Percentiles rank a stretch among this genome's conserved stretches.
Conservation (phyloP, 148 eudicot genomes). For the Rhododendron williamsianum region DNA sequence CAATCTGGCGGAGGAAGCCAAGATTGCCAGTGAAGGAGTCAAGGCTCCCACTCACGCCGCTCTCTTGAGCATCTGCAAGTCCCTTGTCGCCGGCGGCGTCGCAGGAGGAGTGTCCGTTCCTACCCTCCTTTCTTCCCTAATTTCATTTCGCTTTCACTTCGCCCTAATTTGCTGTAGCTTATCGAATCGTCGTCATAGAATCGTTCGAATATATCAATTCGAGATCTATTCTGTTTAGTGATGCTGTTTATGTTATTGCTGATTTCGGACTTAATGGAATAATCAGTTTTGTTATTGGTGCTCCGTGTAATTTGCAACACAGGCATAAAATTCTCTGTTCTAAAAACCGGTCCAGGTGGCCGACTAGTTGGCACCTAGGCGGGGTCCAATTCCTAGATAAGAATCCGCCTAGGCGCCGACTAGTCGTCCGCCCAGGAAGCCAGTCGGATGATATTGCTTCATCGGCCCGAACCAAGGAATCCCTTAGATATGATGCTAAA, state of each 20-base stretch:
- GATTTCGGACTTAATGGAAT: neutral
- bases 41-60: slow-evolving; percentile 54
- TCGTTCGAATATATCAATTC: neutral
- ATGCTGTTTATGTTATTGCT: neutral
- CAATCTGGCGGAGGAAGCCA: slow-evolving; percentile 77
- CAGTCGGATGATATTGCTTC: neutral
- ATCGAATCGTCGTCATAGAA: neutral
- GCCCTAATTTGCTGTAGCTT: neutral
- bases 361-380: neutral
- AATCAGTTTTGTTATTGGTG: neutral
- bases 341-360: neutral
- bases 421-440: neutral
- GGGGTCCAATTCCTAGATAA: neutral
- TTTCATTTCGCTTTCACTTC: neutral
- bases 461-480: no score
- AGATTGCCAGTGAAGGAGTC: slow-evolving; percentile 62
- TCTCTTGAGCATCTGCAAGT: slow-evolving; percentile 49
- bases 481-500: no score
- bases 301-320: neutral
- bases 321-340: neutral
- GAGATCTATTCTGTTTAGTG: neutral
- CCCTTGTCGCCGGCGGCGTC: slow-evolving; percentile 83
- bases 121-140: neutral
- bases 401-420: neutral
- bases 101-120: slow-evolving; percentile 71